Evolutionary conservation across 768 basidiomycete species (phyloP).

Genomic region (Kwoniella newhampshirensis): DNA sequence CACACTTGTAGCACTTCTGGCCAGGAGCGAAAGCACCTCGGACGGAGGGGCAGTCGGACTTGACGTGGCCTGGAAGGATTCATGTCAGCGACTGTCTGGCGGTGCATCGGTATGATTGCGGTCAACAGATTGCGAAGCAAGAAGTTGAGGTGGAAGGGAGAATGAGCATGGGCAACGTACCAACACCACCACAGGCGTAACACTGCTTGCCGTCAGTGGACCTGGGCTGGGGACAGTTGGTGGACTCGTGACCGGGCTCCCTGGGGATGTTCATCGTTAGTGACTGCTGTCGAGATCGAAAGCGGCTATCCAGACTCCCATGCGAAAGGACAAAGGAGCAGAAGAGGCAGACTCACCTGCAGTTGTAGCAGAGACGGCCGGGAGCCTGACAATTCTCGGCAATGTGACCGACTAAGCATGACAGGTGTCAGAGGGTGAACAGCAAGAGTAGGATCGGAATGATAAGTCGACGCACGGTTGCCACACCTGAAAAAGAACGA

Average conservation of each 20-base stretch:
- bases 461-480: slow-evolving; percentile 62
- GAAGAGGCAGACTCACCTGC: slow-evolving; percentile 54
- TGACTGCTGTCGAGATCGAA: no score
- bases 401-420: slow-evolving; percentile 75
- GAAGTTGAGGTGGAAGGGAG: neutral
- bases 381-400: slow-evolving; percentile 88
- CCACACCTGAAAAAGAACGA: slow-evolving; percentile 65
- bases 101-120: neutral
- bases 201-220: slow-evolving; percentile 84
- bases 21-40: slow-evolving; percentile 24
- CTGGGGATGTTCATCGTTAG: no score
- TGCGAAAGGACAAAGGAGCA: neutral
- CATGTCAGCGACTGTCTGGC: slow-evolving; percentile 51
- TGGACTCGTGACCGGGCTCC: slow-evolving; percentile 90
- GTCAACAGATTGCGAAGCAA: neutral
- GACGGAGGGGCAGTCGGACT: slow-evolving; percentile 46
- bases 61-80: slow-evolving; percentile 38
- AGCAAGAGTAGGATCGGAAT: no score
- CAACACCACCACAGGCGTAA: slow-evolving; percentile 88
- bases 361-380: slow-evolving; percentile 89
- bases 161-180: slow-evolving; percentile 65
- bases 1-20: slow-evolving; percentile 86
- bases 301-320: neutral
- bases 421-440: neutral
- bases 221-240: slow-evolving; percentile 79